Evolutionary conservation across 352 stramenopile species (phyloP).

Genomic region (Globisporangium lucens): DNA sequence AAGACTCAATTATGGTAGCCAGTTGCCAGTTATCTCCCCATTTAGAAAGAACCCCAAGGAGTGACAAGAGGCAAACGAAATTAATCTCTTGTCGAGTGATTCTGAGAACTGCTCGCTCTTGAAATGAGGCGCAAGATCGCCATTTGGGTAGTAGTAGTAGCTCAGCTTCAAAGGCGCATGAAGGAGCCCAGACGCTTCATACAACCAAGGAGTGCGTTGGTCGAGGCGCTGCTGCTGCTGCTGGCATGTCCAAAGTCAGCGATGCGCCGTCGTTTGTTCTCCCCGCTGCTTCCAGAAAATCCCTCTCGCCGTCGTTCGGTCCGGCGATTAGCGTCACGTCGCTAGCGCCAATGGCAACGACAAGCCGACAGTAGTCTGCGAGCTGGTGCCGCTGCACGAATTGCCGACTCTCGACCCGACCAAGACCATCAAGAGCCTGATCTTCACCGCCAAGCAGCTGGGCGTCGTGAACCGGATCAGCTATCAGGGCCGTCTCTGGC

Average conservation of each 20-base stretch:
- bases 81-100: neutral
- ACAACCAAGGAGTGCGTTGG: neutral
- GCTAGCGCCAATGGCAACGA: neutral
- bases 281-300: neutral
- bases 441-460: conserved; percentile 18
- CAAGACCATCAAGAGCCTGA: conserved; percentile 28
- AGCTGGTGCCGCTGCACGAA: conserved; percentile 17
- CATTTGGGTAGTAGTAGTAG: neutral
- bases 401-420: conserved; percentile 22
- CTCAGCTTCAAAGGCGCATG: neutral
- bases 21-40: neutral
- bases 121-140: neutral
- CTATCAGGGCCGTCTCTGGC: conserved; percentile 10
- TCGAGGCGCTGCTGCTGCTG: neutral
- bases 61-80: neutral
- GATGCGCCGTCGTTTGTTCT: neutral
- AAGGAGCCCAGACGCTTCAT: neutral
- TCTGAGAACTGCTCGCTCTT: neutral
- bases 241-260: conserved; percentile 1
- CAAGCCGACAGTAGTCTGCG: conserved; percentile 8
- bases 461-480: conserved; percentile 18
- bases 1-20: neutral
- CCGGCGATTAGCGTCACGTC: neutral
- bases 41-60: neutral
- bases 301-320: neutral